phyloP scores from a whole-genome alignment of 2,329 filamentous ascomycete species.

The Didymella glomerata region DNA sequence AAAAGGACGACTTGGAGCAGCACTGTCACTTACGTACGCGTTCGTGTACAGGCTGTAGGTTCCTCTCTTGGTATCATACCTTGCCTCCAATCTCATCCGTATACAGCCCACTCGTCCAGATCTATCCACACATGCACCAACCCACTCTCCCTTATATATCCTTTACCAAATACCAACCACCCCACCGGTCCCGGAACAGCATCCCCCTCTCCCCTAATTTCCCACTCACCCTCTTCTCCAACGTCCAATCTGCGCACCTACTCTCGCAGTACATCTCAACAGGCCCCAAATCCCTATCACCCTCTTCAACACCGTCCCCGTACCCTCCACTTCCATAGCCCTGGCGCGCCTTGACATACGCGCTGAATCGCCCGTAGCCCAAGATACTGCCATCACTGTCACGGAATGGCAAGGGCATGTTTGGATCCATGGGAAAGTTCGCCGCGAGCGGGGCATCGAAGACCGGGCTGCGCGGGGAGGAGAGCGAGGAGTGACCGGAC shows the following conservation, averaged over 20 bases:
- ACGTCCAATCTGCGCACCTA: constrained; percentile 29
- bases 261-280: constrained; percentile 25
- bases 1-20: too few relatives aligned
- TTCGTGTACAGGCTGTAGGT: too few relatives aligned
- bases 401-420: constrained; percentile 22
- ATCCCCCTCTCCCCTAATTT: constrained; percentile 22
- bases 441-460: constrained; percentile 25
- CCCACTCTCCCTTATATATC: constrained; percentile 22
- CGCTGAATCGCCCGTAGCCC: constrained; percentile 26
- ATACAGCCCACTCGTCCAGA: too few relatives aligned
- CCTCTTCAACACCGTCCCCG: constrained; percentile 20
- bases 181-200: constrained; percentile 29
- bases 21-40: too few relatives aligned
- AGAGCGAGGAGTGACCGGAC: constrained; percentile 18
- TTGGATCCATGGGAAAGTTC: constrained; percentile 14
- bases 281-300: constrained; percentile 23
- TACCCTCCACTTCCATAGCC: constrained; percentile 4
- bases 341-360: constrained; percentile 19
- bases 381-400: constrained; percentile 21
- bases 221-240: constrained; percentile 28
- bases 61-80: too few relatives aligned
- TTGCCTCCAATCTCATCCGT: not conserved
- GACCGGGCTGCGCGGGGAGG: constrained; percentile 1
- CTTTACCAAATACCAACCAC: constrained; percentile 27
- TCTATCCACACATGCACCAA: not conserved